These are phyloP conservation scores for Ilyonectria destructans DNA, from an alignment of 2,329 filamentous ascomycete genomes.

Conservation along the genomic window DNA sequence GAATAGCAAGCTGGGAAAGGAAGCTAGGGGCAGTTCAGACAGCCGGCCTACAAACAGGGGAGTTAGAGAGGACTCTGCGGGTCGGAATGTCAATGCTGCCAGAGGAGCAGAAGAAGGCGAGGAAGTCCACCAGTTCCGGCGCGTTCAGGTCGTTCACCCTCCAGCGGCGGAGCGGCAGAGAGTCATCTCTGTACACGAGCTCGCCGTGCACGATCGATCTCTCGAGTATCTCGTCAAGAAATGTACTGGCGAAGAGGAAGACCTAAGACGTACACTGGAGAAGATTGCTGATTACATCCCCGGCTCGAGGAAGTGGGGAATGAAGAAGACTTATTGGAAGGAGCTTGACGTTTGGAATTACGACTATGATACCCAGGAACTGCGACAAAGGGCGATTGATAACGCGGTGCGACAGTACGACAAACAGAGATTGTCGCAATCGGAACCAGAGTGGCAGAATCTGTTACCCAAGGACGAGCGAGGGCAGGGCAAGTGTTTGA, in stretches of 20 bases:
- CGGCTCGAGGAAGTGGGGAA: conserved; percentile 66
- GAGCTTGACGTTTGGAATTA: conserved; percentile 78
- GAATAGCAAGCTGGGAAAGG: too few species aligned
- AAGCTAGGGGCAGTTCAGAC: too few species aligned
- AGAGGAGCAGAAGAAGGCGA: too few species aligned
- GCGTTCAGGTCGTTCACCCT: too few species aligned
- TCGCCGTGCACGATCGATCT: conserved; percentile 69
- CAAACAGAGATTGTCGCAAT: conserved; percentile 69
- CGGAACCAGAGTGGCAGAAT: conserved; percentile 74
- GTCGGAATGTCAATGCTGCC: too few species aligned
- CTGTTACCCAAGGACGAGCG: conserved; percentile 72
- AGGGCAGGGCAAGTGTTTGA: conserved; percentile 72
- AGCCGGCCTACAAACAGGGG: too few species aligned
- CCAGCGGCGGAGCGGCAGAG: conserved; percentile 65
- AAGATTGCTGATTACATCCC: conserved; percentile 72
- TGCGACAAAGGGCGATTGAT: conserved; percentile 74
- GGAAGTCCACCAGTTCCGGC: too few species aligned
- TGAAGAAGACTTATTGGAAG: conserved; percentile 73
- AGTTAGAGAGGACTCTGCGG: too few species aligned
- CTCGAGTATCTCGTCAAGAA: conserved; percentile 66
- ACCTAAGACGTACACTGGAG: conserved; percentile 68
- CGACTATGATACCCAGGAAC: conserved; percentile 67
- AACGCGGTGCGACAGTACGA: conserved; percentile 74
- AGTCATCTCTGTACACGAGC: conserved; percentile 72
- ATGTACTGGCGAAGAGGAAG: conserved; percentile 68